Conservation (phyloP, 1,284 basidiomycete genomes). For the Trichosporon faecale region DNA sequence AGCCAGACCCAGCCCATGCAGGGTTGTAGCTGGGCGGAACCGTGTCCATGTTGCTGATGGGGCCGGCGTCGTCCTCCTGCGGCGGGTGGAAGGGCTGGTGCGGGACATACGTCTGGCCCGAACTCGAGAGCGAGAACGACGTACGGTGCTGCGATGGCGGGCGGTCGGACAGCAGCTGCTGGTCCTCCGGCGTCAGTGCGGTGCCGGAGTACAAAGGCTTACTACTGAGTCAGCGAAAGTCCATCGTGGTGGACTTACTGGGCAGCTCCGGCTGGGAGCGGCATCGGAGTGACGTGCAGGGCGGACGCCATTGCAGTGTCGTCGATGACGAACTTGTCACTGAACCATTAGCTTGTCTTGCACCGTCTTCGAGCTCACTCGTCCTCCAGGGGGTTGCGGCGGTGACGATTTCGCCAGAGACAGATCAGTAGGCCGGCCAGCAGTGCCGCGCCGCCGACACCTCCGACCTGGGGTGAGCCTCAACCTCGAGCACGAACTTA, state of each 20-base stretch:
- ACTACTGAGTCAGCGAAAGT: neutral
- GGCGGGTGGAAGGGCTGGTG: neutral
- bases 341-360: neutral
- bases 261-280: neutral
- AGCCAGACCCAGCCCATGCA: neutral
- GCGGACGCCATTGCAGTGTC: neutral
- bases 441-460: neutral
- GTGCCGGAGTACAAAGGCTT: neutral
- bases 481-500: neutral
- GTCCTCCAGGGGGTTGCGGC: neutral
- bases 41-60: neutral
- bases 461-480: neutral
- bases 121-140: neutral
- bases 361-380: neutral
- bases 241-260: neutral
- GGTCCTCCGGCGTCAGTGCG: neutral
- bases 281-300: neutral
- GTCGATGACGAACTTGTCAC: neutral
- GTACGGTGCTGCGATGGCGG: neutral
- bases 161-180: neutral
- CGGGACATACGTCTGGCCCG: neutral
- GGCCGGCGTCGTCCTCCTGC: slow-evolving; percentile 1
- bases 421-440: neutral
- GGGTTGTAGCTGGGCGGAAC: slow-evolving; percentile 6
- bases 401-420: neutral